These are phyloP conservation scores for Podospora bellae-mahoneyi DNA, from an alignment of 495 filamentous ascomycete species.

Conservation along the genomic window DNA sequence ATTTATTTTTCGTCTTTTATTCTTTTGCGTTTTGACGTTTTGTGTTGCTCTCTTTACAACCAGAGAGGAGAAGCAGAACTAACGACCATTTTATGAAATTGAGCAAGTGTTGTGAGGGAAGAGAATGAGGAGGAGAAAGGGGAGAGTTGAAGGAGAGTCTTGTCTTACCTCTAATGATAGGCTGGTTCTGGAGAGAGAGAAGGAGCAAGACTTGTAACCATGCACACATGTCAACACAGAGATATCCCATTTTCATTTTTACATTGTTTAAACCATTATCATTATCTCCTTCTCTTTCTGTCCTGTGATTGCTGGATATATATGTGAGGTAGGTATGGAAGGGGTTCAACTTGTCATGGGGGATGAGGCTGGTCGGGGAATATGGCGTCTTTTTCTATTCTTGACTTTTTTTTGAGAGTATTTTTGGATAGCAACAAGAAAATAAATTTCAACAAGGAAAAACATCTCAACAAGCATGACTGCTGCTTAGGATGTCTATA, in stretches of 20 bases:
- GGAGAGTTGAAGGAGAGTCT: not conserved
- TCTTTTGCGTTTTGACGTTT: not conserved
- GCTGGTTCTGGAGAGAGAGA: conserved; percentile 4
- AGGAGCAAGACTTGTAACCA: not conserved
- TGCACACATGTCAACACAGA: not conserved
- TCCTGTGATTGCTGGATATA: not conserved
- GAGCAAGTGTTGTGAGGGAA: not conserved
- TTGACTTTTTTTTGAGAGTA: not conserved
- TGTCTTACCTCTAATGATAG: not conserved
- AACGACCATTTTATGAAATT: not conserved
- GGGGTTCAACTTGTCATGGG: not conserved
- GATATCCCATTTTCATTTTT: conserved; percentile 4
- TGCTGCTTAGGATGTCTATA: no score
- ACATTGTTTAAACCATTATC: not conserved
- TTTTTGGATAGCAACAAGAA: not conserved
- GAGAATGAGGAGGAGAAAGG: not conserved
- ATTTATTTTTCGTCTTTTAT: not conserved
- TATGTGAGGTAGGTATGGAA: not conserved
- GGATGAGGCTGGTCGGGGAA: not conserved
- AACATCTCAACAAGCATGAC: no score
- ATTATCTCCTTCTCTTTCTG: not conserved
- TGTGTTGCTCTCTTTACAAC: not conserved
- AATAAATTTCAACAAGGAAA: not conserved
- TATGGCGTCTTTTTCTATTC: not conserved
- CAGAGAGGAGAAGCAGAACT: not conserved